A percentile compares a stretch with the other conserved stretches of the same genome.
Evolutionary conservation across 2,329 filamentous ascomycete species (phyloP).

Genomic region (Pyrenophora seminiperda): DNA sequence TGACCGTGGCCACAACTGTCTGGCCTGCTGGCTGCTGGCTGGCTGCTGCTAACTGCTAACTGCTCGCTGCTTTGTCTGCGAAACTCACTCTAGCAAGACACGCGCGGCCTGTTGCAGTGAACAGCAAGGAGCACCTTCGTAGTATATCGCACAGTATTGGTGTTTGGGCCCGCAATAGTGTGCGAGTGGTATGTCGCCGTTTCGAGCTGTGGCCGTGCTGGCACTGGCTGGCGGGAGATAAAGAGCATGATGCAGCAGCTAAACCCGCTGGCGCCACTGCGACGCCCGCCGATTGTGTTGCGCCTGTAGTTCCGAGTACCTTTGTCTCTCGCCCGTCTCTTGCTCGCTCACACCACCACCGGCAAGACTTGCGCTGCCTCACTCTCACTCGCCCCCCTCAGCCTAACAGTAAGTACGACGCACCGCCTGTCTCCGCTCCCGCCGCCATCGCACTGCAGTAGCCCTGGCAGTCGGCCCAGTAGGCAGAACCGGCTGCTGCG

Average conservation of each 20-base stretch:
- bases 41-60: too few species aligned
- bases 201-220: slow-evolving; percentile 34
- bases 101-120: slow-evolving; percentile 13
- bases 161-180: too few species aligned
- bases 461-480: background rate
- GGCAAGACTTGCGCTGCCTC: slow-evolving; percentile 5
- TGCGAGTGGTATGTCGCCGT: slow-evolving; percentile 22
- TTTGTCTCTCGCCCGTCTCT: slow-evolving; percentile 22
- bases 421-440: slow-evolving; percentile 18
- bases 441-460: slow-evolving; percentile 7
- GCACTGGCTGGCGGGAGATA: slow-evolving; percentile 28
- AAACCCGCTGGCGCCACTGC: slow-evolving; percentile 6
- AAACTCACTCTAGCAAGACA: background rate
- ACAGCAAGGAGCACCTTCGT: slow-evolving; percentile 9
- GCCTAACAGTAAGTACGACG: slow-evolving; percentile 11
- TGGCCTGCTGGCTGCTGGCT: background rate
- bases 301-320: slow-evolving; percentile 17
- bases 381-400: background rate
- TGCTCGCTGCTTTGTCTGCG: background rate
- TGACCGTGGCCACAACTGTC: slow-evolving; percentile 19
- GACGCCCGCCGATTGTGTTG: background rate
- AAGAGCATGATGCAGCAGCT: slow-evolving; percentile 12
- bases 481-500: slow-evolving; percentile 35
- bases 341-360: slow-evolving; percentile 18
- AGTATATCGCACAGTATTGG: background rate